Base-by-base conservation (phyloP, 768 basidiomycete species). In the Boletus reticulatus region DNA sequence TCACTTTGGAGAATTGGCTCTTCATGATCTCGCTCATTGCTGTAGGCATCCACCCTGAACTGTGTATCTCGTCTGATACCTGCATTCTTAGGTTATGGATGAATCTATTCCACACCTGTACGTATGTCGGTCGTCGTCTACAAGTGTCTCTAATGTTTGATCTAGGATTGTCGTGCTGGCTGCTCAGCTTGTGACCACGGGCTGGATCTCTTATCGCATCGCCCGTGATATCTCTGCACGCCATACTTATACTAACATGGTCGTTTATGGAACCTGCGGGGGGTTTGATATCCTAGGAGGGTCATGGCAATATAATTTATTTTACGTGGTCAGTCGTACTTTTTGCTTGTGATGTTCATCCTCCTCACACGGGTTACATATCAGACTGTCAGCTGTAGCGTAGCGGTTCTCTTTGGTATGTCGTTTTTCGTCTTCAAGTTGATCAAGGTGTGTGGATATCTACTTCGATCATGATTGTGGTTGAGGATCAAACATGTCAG, bases 51-150 rank as follows among this genome's bases (percentile, higher is more conserved):
- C 16, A 31, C 4, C 36, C 16, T 42, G 16, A 17, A 50, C 14
- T 16, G 5, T 38, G 16, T 48, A 29, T 43, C 19, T 31, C 20
- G 22, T 27, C 52, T 53, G 45, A 57, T 50, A 29, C 14, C 42
- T 9, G 29, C 14, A 14, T 52, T 31, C 1, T 37, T 50, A 83
- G 82, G 70, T 84, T 42, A 53, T 81, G 46, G 76, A 74, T 50
- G 80, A 83, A 61, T 81, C 80, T 1, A 72, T 80, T 37, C 82
- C 82, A 7, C 80, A 82, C 59, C 69, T 83, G 41, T 75, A 73
- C 3, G 78, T 41, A 36, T 31, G 10, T 38, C 32, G 20, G 4
- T 9, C 4, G 20, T 37, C 4, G 13, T 19, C 24, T 24, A 8
- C 4, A 8, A 43, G 20, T n/a, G 5, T 49, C 7, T 47, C 52